Percentiles rank a stretch among this genome's conserved stretches.
These are phyloP conservation scores for Silybum marianum DNA, from an alignment of 129 eudicot species.

Conservation along the genomic window DNA sequence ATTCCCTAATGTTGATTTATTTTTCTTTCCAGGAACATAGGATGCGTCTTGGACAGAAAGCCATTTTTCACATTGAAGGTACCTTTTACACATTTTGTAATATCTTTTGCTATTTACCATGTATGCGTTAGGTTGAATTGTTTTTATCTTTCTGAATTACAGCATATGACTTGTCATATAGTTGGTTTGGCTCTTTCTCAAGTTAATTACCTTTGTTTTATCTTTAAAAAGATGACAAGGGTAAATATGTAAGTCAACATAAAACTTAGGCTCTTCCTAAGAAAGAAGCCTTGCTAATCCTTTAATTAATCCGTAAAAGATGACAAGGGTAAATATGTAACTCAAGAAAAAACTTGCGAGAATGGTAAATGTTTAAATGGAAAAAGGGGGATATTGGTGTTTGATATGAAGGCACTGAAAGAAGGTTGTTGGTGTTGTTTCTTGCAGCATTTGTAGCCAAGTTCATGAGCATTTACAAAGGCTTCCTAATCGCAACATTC, in stretches of 20 bases:
- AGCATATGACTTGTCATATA: neutral
- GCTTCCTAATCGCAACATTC: conserved; percentile 81
- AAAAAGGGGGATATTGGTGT: neutral
- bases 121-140: conserved; percentile 7
- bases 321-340: neutral
- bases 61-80: conserved; percentile 99
- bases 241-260: conserved; percentile 8
- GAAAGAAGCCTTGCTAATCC: too few relatives aligned
- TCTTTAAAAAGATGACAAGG: neutral
- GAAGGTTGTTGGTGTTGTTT: neutral
- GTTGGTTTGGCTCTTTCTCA: neutral
- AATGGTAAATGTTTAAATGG: neutral
- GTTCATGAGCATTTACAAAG: conserved; percentile 97
- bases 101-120: conserved; percentile 1
- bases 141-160: conserved; percentile 7
- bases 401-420: neutral
- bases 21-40: conserved; percentile 74
- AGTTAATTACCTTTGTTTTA: neutral
- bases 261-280: neutral
- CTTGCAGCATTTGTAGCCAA: conserved; percentile 96
- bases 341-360: neutral
- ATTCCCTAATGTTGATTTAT: conserved; percentile 16
- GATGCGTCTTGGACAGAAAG: conserved; percentile 97
- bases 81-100: conserved; percentile 2
- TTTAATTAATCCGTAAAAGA: too few relatives aligned